Evolutionary conservation across 2,329 filamentous ascomycete genomes (phyloP).

Genomic region (Epichloe sylvatica): DNA sequence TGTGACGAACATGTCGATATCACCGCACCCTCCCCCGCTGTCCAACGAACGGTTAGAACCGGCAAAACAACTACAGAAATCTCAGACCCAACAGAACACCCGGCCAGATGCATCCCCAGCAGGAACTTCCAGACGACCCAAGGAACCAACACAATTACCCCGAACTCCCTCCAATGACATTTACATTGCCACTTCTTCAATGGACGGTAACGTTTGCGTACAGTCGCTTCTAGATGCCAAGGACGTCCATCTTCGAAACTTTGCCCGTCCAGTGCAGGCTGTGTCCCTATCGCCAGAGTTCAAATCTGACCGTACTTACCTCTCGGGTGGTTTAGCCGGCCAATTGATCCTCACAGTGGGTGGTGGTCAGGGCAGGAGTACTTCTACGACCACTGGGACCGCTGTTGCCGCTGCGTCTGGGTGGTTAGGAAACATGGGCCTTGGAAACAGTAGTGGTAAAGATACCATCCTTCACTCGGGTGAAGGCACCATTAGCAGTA

Average conservation of each 20-base stretch:
- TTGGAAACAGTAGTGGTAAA: constrained; percentile 64
- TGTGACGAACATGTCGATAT: constrained; percentile 79
- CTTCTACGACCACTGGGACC: constrained; percentile 75
- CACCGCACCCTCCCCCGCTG: constrained; percentile 58
- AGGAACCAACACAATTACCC: constrained; percentile 44
- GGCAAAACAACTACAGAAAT: constrained; percentile 22
- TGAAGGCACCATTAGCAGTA: constrained; percentile 78
- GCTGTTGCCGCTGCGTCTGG: constrained; percentile 72
- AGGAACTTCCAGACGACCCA: constrained; percentile 35
- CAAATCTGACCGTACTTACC: constrained; percentile 73
- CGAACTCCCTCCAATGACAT: constrained; percentile 79
- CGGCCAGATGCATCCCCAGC: constrained; percentile 30
- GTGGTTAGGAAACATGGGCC: constrained; percentile 80
- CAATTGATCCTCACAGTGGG: constrained; percentile 77
- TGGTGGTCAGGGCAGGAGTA: constrained; percentile 65
- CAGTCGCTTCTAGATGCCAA: constrained; percentile 75
- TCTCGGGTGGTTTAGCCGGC: constrained; percentile 82
- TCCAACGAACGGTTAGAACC: constrained; percentile 30
- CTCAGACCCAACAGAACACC: constrained; percentile 17
- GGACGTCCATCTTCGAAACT: constrained; percentile 85
- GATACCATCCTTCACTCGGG: constrained; percentile 83
- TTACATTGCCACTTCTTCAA: constrained; percentile 82
- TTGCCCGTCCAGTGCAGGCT: constrained; percentile 80
- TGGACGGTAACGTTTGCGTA: constrained; percentile 91
- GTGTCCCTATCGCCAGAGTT: constrained; percentile 93